Evolutionary conservation across 441 rosid genomes (phyloP).

Genomic region (Erodium moschatum): DNA sequence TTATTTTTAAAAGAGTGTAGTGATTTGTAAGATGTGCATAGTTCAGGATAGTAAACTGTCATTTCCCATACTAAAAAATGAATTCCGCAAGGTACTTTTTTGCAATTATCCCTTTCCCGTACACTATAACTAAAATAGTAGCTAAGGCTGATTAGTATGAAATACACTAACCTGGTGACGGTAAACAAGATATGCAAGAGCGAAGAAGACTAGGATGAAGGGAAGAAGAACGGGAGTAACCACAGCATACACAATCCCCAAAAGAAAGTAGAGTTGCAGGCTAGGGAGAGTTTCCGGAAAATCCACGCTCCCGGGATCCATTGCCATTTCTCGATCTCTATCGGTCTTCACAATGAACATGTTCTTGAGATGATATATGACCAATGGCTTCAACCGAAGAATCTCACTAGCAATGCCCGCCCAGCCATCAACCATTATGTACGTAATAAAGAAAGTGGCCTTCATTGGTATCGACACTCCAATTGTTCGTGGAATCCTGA

Average conservation of each 20-base stretch:
- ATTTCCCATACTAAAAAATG: no score
- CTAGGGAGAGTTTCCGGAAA: conserved; percentile 82
- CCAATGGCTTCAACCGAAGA: conserved; percentile 67
- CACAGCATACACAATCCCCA: conserved; percentile 79
- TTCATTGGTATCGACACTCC: conserved; percentile 83
- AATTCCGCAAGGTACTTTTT: no score
- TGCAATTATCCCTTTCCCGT: no score
- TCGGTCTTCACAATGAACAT: conserved; percentile 88
- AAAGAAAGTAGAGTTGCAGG: conserved; percentile 76
- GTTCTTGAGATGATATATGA: conserved; percentile 78
- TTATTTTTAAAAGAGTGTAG: no score
- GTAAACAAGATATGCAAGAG: conserved; percentile 61
- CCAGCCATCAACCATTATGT: conserved; percentile 99
- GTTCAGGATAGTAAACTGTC: no score
- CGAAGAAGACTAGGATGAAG: conserved; percentile 70
- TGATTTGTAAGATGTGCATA: no score
- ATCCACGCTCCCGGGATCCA: conserved; percentile 90
- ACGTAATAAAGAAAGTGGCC: no score
- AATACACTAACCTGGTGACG: conserved; percentile 75
- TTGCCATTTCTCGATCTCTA: conserved; percentile 85
- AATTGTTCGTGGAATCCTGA: conserved; percentile 71
- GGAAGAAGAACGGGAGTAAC: conserved; percentile 85
- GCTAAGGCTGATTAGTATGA: not conserved
- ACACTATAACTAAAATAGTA: no score
- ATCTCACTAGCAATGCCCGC: conserved; percentile 90